Percentiles rank a stretch among this genome's conserved stretches.
Evolutionary conservation across 345 rosid genomes (phyloP).

Genomic region (Isatis tinctoria): DNA sequence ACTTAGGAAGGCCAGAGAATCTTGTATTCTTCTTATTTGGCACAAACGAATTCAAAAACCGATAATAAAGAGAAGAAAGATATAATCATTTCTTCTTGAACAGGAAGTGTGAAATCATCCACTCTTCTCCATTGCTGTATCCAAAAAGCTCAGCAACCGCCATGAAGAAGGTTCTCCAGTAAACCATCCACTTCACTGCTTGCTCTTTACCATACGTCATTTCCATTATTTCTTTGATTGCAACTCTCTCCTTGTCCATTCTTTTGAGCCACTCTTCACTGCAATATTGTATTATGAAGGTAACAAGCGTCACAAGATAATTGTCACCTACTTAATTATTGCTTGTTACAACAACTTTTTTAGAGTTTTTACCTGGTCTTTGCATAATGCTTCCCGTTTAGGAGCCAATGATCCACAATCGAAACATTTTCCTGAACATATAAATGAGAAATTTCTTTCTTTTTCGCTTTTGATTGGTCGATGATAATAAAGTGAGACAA

Average conservation of each 20-base stretch:
- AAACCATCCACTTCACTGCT: slow-evolving; percentile 77
- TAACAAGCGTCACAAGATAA: neutral
- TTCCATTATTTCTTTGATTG: slow-evolving; percentile 66
- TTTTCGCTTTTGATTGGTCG: neutral
- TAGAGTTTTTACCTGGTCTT: slow-evolving; percentile 51
- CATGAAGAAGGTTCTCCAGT: slow-evolving; percentile 86
- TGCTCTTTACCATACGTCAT: slow-evolving; percentile 73
- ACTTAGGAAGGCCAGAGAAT: neutral
- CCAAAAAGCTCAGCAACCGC: slow-evolving; percentile 84
- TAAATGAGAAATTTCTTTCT: neutral
- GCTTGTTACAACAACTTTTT: neutral
- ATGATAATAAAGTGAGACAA: neutral
- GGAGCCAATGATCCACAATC: slow-evolving; percentile 68
- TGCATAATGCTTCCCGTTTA: slow-evolving; percentile 82
- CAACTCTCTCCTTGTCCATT: slow-evolving; percentile 57
- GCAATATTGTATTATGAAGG: slow-evolving; percentile 1
- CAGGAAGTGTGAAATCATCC: slow-evolving; percentile 77
- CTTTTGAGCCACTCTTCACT: slow-evolving; percentile 89
- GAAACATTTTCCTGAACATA: slow-evolving; percentile 61
- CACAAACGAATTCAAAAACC: neutral
- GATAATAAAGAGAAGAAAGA: neutral
- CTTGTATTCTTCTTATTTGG: slow-evolving; percentile 1
- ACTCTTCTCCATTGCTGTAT: slow-evolving; percentile 81
- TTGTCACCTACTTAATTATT: neutral
- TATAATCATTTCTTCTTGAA: slow-evolving; percentile 65